A percentile compares a stretch with the other conserved stretches of the same genome.
Conservation (phyloP, 2,329 filamentous ascomycete genomes). For the Alternaria gaisen region DNA sequence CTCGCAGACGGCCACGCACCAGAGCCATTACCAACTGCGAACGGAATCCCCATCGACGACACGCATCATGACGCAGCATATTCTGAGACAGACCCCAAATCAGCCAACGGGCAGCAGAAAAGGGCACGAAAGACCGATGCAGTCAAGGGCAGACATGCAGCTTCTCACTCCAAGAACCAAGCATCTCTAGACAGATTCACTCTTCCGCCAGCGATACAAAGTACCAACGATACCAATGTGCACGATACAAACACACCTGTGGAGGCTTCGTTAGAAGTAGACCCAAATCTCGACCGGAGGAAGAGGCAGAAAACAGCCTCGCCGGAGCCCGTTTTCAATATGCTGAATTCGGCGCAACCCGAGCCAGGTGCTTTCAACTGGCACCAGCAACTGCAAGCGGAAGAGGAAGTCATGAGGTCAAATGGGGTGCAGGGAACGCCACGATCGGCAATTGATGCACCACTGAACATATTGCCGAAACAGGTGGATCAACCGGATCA, state of each 20-base stretch:
- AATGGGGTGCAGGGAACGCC: background rate
- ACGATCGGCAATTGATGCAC: background rate
- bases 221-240: background rate
- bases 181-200: conserved; percentile 42
- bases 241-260: background rate
- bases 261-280: conserved; percentile 35
- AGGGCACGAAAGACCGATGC: conserved; percentile 32
- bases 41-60: conserved; percentile 19
- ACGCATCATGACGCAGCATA: conserved; percentile 31
- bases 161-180: conserved; percentile 29
- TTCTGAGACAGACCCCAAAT: conserved; percentile 23
- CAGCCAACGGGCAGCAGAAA: conserved; percentile 32
- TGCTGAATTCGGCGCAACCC: background rate
- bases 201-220: conserved; percentile 14
- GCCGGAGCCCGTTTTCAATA: conserved; percentile 20
- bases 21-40: conserved; percentile 12
- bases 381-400: conserved; percentile 41
- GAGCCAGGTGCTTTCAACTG: conserved; percentile 25
- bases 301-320: conserved; percentile 53
- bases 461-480: background rate
- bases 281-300: conserved; percentile 41
- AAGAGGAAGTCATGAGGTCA: conserved; percentile 33
- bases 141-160: conserved; percentile 24
- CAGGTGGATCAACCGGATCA: conserved; percentile 1
- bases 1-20: conserved; percentile 23